Base-by-base conservation (phyloP, 495 filamentous ascomycete genomes). In the Tuber brumale region DNA sequence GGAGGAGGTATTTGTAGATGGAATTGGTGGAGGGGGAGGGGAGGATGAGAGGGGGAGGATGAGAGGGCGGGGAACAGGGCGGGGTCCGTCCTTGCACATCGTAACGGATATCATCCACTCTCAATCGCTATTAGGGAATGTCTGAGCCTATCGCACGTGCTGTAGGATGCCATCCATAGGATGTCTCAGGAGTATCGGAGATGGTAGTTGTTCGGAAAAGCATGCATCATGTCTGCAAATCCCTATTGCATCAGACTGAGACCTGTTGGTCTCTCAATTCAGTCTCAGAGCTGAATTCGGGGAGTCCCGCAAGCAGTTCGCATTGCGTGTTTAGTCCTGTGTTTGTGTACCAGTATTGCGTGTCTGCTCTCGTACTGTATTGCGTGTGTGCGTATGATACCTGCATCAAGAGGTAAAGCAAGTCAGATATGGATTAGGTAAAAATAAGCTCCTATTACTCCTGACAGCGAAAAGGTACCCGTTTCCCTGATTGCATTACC, bases 1-100 rank as follows among this genome's bases (percentile, higher is more conserved):
- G 88, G 89, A 90, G 86, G 78, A 84, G 83, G 72, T 91, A 89
- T 79, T 91, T 90, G 75, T 92, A 91, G 83, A 78, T 88, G 69
- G 90, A 46, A 21, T 61, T 35, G 14, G 45, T 44, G 21, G 91
- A 88, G 87, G 89, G 76, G 69, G 86, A 76, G 31, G 71, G 75
- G 70, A 51, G 70, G 80, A 35, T 48, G 43, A 57, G 66, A 74
- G 57, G 37, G 57, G 75, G 70, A 51, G 70, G 80, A 35, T 48
- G 43, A 57, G 66, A 74, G 57, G 37, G 35, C 14, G 27, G 14
- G 4, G 57, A 18, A 18, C 10, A 35, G 35, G 57, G 57, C 27
- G 57, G 27, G 27, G 57, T 14, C 57, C 27, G 14, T 16, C n/a
- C 27, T 35, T 7, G n/a, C 10, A 12, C 14, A 27, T 35, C 57